Evolutionary conservation across 2,329 filamentous ascomycete species (phyloP).

Genomic region (Alternaria infectoria): DNA sequence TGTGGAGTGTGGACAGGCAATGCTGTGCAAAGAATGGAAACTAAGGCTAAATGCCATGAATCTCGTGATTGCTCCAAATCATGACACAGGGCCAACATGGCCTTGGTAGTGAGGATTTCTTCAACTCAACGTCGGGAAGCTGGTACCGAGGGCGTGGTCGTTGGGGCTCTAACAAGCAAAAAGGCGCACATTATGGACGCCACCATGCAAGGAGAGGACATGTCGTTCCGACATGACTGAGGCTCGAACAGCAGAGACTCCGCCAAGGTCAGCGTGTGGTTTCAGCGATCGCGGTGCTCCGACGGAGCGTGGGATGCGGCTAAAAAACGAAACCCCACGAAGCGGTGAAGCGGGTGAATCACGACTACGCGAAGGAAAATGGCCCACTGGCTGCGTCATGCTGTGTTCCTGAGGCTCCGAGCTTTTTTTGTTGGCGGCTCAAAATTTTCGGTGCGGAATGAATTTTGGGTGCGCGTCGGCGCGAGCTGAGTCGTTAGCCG

Average conservation of each 20-base stretch:
- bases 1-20: conserved; percentile 4
- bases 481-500: conserved; percentile 31
- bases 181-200: not conserved
- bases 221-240: conserved; percentile 7
- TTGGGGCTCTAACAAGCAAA: conserved; percentile 5
- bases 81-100: not conserved
- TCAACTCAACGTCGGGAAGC: not conserved
- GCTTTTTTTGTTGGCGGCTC: conserved; percentile 20
- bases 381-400: conserved; percentile 34
- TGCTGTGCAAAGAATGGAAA: conserved; percentile 1
- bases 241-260: conserved; percentile 4
- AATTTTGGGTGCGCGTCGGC: conserved; percentile 21
- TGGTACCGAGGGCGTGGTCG: conserved; percentile 8
- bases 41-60: not conserved
- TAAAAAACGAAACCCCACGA: conserved; percentile 35
- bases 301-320: conserved; percentile 31
- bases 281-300: conserved; percentile 9
- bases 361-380: conserved; percentile 7
- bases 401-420: conserved; percentile 20
- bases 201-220: conserved; percentile 16
- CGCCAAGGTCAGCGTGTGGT: conserved; percentile 14
- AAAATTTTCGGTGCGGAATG: conserved; percentile 22
- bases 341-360: conserved; percentile 41
- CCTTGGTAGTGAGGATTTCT: not conserved
- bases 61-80: not conserved